Conservation (phyloP, 768 basidiomycete species). For the Termitomyces sp. region DNA sequence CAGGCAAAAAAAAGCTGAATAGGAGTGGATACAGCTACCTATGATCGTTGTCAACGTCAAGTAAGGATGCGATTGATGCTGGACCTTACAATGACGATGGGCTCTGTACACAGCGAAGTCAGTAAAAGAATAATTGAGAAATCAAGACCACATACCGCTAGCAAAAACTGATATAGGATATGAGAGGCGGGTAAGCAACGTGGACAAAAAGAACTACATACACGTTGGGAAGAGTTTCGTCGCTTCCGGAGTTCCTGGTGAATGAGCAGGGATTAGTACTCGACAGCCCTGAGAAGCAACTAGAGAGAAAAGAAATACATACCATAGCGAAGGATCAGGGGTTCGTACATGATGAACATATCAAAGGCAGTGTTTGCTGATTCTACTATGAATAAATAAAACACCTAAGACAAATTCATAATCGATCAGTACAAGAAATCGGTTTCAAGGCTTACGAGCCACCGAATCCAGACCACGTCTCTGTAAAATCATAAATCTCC, state of each 20-base stretch:
- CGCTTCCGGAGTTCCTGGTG: slow-evolving; percentile 9
- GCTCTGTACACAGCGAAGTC: slow-evolving; percentile 18
- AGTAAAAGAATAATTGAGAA: neutral
- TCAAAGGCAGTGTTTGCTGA: slow-evolving; percentile 32
- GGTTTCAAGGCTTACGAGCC: slow-evolving; percentile 22
- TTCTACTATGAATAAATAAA: slow-evolving; percentile 32
- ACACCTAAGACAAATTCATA: slow-evolving; percentile 17
- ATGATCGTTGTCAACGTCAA: neutral
- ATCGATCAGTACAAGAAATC: too few species aligned
- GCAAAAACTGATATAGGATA: slow-evolving; percentile 23
- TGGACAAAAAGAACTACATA: slow-evolving; percentile 10
- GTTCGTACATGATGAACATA: slow-evolving; percentile 36
- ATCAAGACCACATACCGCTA: slow-evolving; percentile 19
- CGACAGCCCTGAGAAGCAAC: neutral
- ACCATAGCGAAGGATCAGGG: slow-evolving; percentile 35
- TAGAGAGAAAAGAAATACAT: neutral
- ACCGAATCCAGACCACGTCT: slow-evolving; percentile 29
- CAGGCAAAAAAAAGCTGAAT: slow-evolving; percentile 40
- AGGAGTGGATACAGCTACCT: slow-evolving; percentile 38
- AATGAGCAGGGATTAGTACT: neutral
- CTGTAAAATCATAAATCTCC: slow-evolving; percentile 11
- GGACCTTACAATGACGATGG: slow-evolving; percentile 28
- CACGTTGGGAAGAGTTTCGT: slow-evolving; percentile 22
- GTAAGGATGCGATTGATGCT: neutral
- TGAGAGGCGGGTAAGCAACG: neutral